Evolutionary conservation across 2,329 filamentous ascomycete genomes (phyloP), one percentile per base, ranked within the genome.

Genomic region (Seiridium unicorne): DNA sequence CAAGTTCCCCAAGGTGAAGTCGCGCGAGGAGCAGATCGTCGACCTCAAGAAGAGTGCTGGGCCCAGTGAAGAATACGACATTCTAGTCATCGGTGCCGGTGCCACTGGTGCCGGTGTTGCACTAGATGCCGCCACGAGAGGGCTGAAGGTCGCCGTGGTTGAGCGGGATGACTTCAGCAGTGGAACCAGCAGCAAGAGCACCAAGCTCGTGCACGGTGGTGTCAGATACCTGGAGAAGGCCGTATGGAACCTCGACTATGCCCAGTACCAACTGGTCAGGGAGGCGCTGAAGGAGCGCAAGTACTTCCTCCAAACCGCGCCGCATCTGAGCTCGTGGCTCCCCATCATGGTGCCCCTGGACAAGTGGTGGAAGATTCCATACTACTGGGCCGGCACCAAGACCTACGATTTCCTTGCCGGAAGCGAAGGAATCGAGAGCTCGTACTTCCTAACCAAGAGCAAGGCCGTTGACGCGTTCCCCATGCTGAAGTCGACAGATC

Each of bases 401-500:
- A 85, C 87, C 66, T 96, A 96, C 75, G 92, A 96, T 75, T 86
- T 93, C 67, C 82, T 96, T 65, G 92, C 92, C 68, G 92, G 92
- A 11, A 89, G 89, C 46, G 92, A 96, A 74, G 92, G 92, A 59
- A 93, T 96, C 69, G 92, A 96, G 75, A 92, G 86, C 68, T 94
- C 91, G 5, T 96, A 96, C 77, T 96, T 96, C 73, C 78, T 96
- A 70, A 93, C 91, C 32, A 89, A 89, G 74, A 93, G 89, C 73
- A 94, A 94, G 76, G 91, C 92, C 7, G 80, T 96, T 63, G 91
- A 94, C 72, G 90, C 90, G 2, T 96, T 96, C 71, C 92, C 92
- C 6, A 95, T 96, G 92, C 76, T 96, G 65, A 93, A 92, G 77
- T 89, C 87, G 71, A 88, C 90, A 47, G 87, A 89, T 65, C 79